phyloP scores from a whole-genome alignment of 148 eudicot genomes.

The Fallopia convolvulus region DNA sequence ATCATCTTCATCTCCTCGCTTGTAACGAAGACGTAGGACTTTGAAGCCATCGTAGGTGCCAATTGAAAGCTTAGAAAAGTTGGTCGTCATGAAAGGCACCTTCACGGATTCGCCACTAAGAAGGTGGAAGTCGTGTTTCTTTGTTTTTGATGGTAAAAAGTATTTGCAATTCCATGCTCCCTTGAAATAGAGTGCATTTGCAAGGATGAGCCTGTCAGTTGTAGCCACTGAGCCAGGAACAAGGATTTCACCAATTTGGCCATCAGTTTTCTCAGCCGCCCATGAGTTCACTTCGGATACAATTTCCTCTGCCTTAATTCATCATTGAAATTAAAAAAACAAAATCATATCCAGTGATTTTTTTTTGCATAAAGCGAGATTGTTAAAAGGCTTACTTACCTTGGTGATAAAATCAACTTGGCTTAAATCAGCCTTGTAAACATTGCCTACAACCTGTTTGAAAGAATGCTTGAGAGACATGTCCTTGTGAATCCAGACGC shows the following conservation, averaged over 20 bases:
- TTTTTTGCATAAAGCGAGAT: not conserved
- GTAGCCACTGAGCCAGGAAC: slow-evolving; percentile 24
- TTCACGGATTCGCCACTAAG: slow-evolving; percentile 45
- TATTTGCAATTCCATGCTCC: slow-evolving; percentile 55
- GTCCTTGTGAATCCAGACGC: not conserved
- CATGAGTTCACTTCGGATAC: slow-evolving; percentile 1
- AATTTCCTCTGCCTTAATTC: not conserved
- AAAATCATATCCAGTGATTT: not conserved
- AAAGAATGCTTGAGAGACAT: not conserved
- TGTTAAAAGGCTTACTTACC: not conserved
- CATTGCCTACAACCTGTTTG: not conserved
- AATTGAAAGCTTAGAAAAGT: slow-evolving; percentile 31
- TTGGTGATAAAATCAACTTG: not conserved
- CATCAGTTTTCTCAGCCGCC: slow-evolving; percentile 19
- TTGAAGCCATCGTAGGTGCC: slow-evolving; percentile 48
- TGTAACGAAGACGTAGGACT: slow-evolving; percentile 59
- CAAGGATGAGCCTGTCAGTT: slow-evolving; percentile 14
- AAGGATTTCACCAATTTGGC: slow-evolving; percentile 62
- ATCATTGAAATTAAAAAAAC: not conserved
- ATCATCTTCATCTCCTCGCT: slow-evolving; percentile 40
- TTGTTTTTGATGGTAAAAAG: slow-evolving; percentile 49
- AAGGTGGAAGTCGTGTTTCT: slow-evolving; percentile 59
- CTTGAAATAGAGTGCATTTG: slow-evolving; percentile 78
- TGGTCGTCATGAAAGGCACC: slow-evolving; percentile 82
- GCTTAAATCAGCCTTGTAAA: not conserved